Evolutionary conservation across 1,139 yeast genomes (phyloP), one percentile per base, ranked within the genome.

Genomic region (Candida freyschussii): DNA sequence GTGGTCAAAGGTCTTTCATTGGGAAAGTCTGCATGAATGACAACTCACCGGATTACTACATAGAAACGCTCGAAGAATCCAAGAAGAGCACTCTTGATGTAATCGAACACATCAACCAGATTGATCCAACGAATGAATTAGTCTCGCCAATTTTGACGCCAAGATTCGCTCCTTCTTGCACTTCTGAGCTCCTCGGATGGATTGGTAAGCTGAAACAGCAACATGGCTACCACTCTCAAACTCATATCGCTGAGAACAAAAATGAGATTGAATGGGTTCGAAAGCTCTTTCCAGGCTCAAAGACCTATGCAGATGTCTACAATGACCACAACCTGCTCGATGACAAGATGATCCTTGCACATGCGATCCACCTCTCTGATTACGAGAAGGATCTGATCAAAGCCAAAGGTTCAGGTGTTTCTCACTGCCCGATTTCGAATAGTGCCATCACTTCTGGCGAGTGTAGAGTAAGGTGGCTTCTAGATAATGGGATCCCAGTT

Each of bases 1-100:
- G 61, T 22, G 95, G 95, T 14, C 97, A 89, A 59, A 67, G 96
- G 40, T 96, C 96, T 1, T 72, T 84, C 43, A 78, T 91, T 19
- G 98, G 98, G 4, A 79, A 93, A 45, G 95, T 86, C n/a, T 91
- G 97, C 56, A 89, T 91, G 97, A 72, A 76, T 45, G 62, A 72
- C 17, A 69, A 78, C 45, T 76, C 83, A 21, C 93, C 93, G 1
- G 78, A 71, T 18, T 82, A 75, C 54, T 75, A 77, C 52, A 53
- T 65, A 32, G 95, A 87, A 52, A 63, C 72, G 2, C 59, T 67
- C n/a, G 72, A 69, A 6, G 75, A 76, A 35, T 74, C 87, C 33
- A 58, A 77, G 32, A 47, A 58, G n/a, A 72, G 81, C 6, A 79
- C 82, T 48, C 50, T 66, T 14, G 62, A 66, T 11, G 74, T 87